Percentiles rank a stretch among this genome's conserved stretches.
phyloP scores from a whole-genome alignment of 1,284 basidiomycete species.

The Cutaneotrichosporon daszewskae region DNA sequence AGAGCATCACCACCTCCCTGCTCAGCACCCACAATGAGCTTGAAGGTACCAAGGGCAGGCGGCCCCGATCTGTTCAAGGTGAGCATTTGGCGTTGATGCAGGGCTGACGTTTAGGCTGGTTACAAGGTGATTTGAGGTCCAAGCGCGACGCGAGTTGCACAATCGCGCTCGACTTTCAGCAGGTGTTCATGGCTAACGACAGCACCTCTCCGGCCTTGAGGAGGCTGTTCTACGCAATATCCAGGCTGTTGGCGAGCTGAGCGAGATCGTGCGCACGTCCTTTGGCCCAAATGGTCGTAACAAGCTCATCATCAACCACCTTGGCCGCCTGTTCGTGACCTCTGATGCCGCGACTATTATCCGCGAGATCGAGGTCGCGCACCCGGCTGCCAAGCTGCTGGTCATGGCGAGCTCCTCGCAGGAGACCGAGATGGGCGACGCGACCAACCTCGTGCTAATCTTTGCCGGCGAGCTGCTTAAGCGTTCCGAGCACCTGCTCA shows the following conservation, averaged over 20 bases:
- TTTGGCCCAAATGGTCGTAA: conserved; percentile 97
- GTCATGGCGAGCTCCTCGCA: conserved; percentile 98
- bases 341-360: conserved; percentile 99
- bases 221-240: conserved; percentile 94
- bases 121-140: conserved; percentile 11
- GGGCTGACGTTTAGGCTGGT: conserved; percentile 7
- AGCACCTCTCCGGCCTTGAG: conserved; percentile 85
- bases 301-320: conserved; percentile 93
- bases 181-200: conserved; percentile 8
- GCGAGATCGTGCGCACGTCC: conserved; percentile 90
- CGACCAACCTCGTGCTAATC: conserved; percentile 92
- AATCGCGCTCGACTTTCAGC: neutral
- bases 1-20: neutral
- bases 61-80: conserved; percentile 83
- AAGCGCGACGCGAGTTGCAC: too few relatives aligned
- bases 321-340: conserved; percentile 92
- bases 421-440: conserved; percentile 97
- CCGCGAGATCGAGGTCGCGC: conserved; percentile 94
- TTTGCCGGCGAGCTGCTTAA: conserved; percentile 93
- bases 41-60: conserved; percentile 73
- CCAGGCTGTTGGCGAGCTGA: conserved; percentile 87
- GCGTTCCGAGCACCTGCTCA: conserved; percentile 83
- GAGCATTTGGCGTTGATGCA: conserved; percentile 14
- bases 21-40: conserved; percentile 9
- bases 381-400: conserved; percentile 93